phyloP scores from a whole-genome alignment of 2,329 filamentous ascomycete genomes.

The Colletotrichum gloeosporioides region DNA sequence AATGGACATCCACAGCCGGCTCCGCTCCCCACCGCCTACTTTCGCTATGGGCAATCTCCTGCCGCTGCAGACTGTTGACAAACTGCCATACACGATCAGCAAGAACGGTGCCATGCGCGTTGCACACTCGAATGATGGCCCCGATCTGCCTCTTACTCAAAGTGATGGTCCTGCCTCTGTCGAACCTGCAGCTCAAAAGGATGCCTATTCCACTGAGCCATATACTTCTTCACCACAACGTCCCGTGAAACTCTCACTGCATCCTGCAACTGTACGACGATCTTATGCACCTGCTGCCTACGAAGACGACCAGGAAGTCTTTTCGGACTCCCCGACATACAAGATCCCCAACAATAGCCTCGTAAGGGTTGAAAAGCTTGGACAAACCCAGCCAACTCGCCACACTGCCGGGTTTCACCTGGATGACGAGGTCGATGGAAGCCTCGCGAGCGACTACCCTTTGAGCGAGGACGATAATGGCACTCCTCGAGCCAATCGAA shows the following conservation, averaged over 20 bases:
- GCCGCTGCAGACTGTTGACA: conserved; percentile 3
- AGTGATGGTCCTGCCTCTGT: conserved; percentile 22
- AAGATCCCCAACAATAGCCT: conserved; percentile 23
- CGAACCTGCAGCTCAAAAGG: conserved; percentile 20
- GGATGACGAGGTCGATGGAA: conserved; percentile 7
- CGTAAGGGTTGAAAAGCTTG: not conserved
- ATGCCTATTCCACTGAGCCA: not conserved
- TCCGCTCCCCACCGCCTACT: not conserved
- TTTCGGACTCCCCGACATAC: conserved; percentile 29
- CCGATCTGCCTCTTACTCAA: conserved; percentile 24
- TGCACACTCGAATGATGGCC: conserved; percentile 8
- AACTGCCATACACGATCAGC: conserved; percentile 35
- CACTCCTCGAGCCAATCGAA: conserved; percentile 22
- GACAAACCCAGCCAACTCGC: not conserved
- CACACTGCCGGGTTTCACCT: not conserved
- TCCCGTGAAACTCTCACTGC: conserved; percentile 42
- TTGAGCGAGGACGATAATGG: conserved; percentile 15
- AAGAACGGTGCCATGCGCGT: conserved; percentile 44
- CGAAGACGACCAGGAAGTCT: conserved; percentile 28
- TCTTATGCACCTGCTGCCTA: conserved; percentile 28
- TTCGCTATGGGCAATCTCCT: not conserved
- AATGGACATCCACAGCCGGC: conserved; percentile 3
- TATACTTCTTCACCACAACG: conserved; percentile 22
- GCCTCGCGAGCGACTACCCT: conserved; percentile 14
- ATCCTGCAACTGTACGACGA: conserved; percentile 37